phyloP scores from a whole-genome alignment of 176 grass and related monocot species.

The Rhynchospora breviuscula region DNA sequence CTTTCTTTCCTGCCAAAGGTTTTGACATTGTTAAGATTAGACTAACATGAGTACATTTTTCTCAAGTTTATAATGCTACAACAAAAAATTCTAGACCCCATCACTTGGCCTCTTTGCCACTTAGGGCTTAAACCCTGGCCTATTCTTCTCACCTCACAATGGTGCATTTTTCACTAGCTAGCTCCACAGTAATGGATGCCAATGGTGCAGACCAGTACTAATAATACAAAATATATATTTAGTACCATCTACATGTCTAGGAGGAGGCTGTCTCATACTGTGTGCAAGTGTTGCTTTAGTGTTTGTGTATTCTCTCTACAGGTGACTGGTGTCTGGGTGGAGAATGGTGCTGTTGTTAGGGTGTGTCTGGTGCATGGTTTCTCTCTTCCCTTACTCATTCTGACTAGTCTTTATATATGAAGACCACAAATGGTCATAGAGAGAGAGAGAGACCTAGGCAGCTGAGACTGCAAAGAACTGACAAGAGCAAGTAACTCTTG shows the following conservation, averaged over 20 bases:
- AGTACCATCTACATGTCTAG: not conserved
- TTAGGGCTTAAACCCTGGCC: not conserved
- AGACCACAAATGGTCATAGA: not conserved
- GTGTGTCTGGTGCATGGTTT: not conserved
- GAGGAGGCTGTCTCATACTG: not conserved
- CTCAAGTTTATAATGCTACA: not conserved
- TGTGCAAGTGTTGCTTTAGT: not conserved
- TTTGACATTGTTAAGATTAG: not conserved
- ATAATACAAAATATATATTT: not conserved
- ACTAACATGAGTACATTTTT: not conserved
- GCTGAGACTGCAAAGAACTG: slow-evolving; percentile 51
- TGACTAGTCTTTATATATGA: not conserved
- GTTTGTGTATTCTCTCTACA: not conserved
- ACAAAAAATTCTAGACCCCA: not conserved
- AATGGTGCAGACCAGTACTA: not conserved
- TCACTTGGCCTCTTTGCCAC: not conserved
- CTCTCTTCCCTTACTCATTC: not conserved
- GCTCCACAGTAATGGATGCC: not conserved
- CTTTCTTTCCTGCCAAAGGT: slow-evolving; percentile 60
- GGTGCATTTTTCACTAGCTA: not conserved
- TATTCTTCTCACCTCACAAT: not conserved
- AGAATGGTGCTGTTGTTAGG: not conserved
- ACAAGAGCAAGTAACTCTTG: slow-evolving; percentile 61
- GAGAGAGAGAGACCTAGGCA: slow-evolving; percentile 43
- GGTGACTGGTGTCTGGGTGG: not conserved